Evolutionary conservation across 768 basidiomycete species (phyloP).

Genomic region (Kwoniella dejecticola): DNA sequence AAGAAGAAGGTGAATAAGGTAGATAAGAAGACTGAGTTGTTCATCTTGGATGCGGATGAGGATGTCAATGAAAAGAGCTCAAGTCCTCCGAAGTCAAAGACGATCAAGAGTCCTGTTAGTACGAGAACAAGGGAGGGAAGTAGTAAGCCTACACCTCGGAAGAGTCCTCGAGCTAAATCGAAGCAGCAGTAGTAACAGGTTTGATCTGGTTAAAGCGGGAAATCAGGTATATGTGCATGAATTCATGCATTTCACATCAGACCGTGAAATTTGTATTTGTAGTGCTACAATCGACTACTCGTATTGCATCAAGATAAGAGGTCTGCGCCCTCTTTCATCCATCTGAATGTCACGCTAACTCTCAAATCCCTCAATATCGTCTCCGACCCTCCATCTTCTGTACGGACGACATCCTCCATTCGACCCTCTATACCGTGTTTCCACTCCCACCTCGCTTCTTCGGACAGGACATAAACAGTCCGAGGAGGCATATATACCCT

Average conservation of each 20-base stretch:
- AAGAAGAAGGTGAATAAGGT: conserved; percentile 18
- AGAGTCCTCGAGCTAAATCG: conserved; percentile 25
- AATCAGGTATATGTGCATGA: too few species aligned
- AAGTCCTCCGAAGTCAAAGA: conserved; percentile 4
- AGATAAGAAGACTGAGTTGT: conserved; percentile 16
- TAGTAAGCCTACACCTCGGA: conserved; percentile 23
- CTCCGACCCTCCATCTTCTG: conserved; percentile 21
- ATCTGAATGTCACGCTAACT: conserved; percentile 82
- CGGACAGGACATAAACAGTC: conserved; percentile 74
- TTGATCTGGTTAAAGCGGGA: too few species aligned
- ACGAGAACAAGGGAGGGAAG: conserved; percentile 8
- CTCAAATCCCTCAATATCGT: conserved; percentile 48
- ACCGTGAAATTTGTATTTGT: too few species aligned
- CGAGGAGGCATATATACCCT: conserved; percentile 71
- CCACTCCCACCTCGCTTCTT: conserved; percentile 82
- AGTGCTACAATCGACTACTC: background rate
- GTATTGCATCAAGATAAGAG: conserved; percentile 49
- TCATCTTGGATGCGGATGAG: conserved; percentile 10
- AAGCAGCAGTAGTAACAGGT: conserved; percentile 6
- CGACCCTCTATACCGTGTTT: conserved; percentile 79
- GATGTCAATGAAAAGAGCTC: conserved; percentile 11
- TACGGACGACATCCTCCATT: conserved; percentile 66
- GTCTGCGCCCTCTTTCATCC: conserved; percentile 82
- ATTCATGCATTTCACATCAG: too few species aligned
- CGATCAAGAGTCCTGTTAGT: conserved; percentile 34